Conservation (phyloP, 2,329 filamentous ascomycete species). For the Cercospora sojina region DNA sequence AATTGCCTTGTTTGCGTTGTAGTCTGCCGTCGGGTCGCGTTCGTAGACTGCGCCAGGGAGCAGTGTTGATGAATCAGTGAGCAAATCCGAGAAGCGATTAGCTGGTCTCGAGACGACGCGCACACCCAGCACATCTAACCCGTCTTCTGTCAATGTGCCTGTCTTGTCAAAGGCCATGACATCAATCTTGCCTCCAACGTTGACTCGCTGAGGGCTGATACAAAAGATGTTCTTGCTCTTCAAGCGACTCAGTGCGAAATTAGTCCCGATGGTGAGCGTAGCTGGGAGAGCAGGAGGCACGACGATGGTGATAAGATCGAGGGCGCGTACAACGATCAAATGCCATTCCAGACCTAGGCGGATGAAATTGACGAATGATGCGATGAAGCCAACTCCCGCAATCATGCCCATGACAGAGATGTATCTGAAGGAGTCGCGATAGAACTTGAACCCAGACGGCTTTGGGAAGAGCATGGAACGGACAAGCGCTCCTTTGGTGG, state of each 20-base stretch:
- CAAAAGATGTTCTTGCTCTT: conserved; percentile 93
- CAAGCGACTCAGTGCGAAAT: conserved; percentile 83
- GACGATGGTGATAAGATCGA: conserved; percentile 96
- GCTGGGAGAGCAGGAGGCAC: conserved; percentile 93
- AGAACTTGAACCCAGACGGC: conserved; percentile 97
- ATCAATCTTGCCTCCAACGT: conserved; percentile 93
- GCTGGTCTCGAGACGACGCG: conserved; percentile 67
- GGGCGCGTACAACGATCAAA: conserved; percentile 83
- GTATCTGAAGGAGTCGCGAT: conserved; percentile 94
- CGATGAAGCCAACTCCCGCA: conserved; percentile 81
- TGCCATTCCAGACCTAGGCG: conserved; percentile 81
- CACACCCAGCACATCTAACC: conserved; percentile 87
- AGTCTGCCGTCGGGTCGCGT: conserved; percentile 60
- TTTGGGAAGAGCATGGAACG: conserved; percentile 99
- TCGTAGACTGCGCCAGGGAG: conserved; percentile 57
- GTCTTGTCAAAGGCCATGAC: conserved; percentile 99
- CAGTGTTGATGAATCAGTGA: conserved; percentile 63
- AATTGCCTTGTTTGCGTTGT: conserved; percentile 65
- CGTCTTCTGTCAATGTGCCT: conserved; percentile 95
- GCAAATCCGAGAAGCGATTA: conserved; percentile 71
- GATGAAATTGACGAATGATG: conserved; percentile 91
- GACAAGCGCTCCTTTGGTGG: conserved; percentile 91
- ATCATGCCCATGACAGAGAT: conserved; percentile 94
- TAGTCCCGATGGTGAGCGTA: conserved; percentile 93
- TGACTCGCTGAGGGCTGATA: conserved; percentile 95